Conservation (phyloP, 257 asterid genomes). For the Ajuga chamaepitys region DNA sequence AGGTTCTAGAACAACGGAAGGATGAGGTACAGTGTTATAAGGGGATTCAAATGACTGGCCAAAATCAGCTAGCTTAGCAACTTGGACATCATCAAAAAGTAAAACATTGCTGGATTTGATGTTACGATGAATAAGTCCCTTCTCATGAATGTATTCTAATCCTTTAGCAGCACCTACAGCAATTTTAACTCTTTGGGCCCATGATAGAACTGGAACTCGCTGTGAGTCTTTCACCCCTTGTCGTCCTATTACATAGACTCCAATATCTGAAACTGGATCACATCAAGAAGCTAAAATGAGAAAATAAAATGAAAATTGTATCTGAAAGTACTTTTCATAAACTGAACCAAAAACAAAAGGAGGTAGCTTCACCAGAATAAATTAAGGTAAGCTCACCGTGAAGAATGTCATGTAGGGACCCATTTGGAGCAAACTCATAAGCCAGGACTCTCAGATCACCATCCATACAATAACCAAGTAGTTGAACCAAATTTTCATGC, state of each 20-base stretch:
- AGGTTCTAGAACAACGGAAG: background rate
- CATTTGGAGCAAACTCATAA: slow-evolving; percentile 43
- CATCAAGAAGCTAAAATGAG: too few species aligned
- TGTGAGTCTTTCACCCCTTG: background rate
- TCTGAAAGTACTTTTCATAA: too few species aligned
- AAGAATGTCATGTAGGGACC: slow-evolving; percentile 52
- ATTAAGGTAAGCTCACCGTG: background rate
- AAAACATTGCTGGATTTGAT: slow-evolving; percentile 20
- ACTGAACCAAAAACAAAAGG: too few species aligned
- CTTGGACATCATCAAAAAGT: slow-evolving; percentile 25
- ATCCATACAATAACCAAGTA: too few species aligned
- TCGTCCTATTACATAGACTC: too few species aligned
- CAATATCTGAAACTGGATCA: too few species aligned
- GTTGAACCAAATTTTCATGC: too few species aligned
- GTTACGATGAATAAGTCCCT: slow-evolving; percentile 13
- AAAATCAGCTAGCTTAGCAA: slow-evolving; percentile 48
- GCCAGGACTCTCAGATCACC: too few species aligned
- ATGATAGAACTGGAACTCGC: background rate
- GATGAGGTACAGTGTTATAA: background rate
- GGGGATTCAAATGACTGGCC: slow-evolving; percentile 22
- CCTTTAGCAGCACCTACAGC: background rate
- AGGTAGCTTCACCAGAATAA: too few species aligned
- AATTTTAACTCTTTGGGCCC: too few species aligned
- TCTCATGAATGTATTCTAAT: background rate
- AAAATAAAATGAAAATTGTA: too few species aligned